A percentile compares a stretch with the other conserved stretches of the same genome.
Evolutionary conservation across 108 stramenopile genomes (phyloP).

Genomic region (Skeletonema tropicum): DNA sequence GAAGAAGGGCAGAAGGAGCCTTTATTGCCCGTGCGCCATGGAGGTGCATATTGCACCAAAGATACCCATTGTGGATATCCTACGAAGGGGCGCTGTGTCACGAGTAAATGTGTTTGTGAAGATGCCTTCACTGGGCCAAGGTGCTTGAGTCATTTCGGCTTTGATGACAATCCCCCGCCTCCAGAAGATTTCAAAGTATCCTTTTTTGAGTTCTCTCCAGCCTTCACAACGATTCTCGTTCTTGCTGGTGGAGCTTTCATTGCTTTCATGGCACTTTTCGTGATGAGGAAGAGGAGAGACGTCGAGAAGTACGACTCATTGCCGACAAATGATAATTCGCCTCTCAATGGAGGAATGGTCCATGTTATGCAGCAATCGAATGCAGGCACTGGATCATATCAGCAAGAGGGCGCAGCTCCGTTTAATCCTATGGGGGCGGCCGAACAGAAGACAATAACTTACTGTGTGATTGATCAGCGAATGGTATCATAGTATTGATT

Average conservation of each 20-base stretch:
- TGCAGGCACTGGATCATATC: conserved; percentile 20
- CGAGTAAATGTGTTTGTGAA: conserved; percentile 59
- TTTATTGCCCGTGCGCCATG: conserved; percentile 58
- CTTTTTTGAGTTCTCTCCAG: conserved; percentile 15
- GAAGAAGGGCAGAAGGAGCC: conserved; percentile 67
- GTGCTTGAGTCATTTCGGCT: conserved; percentile 75
- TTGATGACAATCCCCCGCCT: conserved; percentile 53
- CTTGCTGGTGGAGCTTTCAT: conserved; percentile 32
- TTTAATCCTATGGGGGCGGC: conserved; percentile 22
- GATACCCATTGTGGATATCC: conserved; percentile 61
- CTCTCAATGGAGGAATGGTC: conserved; percentile 1
- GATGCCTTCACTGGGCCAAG: conserved; percentile 68
- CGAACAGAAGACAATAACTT: conserved; percentile 71
- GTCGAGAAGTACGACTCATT: conserved; percentile 26
- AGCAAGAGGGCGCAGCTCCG: conserved; percentile 13
- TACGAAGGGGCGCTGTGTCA: conserved; percentile 53
- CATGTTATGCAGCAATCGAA: conserved; percentile 1
- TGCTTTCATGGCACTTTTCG: conserved; percentile 31
- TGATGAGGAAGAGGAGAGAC: conserved; percentile 28
- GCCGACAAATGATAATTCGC: conserved; percentile 7
- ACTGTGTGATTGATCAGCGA: conserved; percentile 81
- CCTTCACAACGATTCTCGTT: conserved; percentile 24
- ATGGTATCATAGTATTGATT: conserved; percentile 30
- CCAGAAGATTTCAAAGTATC: conserved; percentile 24
- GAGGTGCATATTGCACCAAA: conserved; percentile 63